phyloP scores from a whole-genome alignment of 768 basidiomycete genomes.

The Sporobolomyces phaffii region DNA sequence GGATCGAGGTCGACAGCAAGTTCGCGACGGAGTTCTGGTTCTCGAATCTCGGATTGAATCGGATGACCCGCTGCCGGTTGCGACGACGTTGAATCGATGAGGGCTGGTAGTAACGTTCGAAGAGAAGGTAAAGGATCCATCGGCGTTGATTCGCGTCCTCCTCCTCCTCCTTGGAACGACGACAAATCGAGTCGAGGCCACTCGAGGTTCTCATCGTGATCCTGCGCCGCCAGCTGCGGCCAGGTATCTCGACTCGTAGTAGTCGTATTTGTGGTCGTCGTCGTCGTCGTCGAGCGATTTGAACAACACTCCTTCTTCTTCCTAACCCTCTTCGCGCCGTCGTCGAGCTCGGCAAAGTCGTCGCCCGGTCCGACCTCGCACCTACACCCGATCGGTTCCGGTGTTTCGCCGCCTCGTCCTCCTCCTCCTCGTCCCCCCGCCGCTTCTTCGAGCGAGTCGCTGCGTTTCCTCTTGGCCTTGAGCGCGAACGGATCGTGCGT shows the following conservation, averaged over 20 bases:
- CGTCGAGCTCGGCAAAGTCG: background rate
- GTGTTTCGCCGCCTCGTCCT: too few species aligned
- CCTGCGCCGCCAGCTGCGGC: too few species aligned
- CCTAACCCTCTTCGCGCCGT: background rate
- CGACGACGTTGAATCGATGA: background rate
- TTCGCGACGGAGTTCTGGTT: too few species aligned
- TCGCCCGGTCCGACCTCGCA: background rate
- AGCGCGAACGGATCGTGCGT: conserved; percentile 30
- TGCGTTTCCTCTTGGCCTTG: background rate
- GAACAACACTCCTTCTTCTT: conserved; percentile 12
- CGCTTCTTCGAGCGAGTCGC: conserved; percentile 2
- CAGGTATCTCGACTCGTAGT: too few species aligned
- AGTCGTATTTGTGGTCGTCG: too few species aligned
- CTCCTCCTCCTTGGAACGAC: conserved; percentile 1
- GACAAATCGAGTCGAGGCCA: background rate
- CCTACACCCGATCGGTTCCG: background rate
- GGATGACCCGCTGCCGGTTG: background rate
- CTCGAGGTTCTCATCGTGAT: background rate
- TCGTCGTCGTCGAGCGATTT: background rate
- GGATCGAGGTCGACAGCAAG: too few species aligned
- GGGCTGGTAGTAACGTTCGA: background rate
- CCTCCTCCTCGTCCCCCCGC: too few species aligned
- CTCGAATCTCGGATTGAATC: background rate
- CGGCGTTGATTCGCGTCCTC: background rate
- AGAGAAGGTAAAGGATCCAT: background rate